Percentiles rank a stretch among this genome's conserved stretches.
phyloP scores from a whole-genome alignment of 331 rosid species.

The Rhamnella rubrinervis region DNA sequence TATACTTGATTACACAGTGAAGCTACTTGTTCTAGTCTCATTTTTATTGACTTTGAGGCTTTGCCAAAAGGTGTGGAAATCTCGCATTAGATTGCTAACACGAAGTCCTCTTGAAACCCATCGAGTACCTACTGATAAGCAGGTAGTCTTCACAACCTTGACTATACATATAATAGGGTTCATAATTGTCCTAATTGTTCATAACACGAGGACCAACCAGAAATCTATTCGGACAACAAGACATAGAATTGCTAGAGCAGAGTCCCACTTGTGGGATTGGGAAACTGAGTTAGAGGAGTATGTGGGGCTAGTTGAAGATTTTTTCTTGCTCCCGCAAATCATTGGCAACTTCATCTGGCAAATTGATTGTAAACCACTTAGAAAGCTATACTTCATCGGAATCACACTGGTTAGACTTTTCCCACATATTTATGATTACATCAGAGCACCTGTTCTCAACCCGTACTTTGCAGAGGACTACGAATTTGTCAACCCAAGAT shows the following conservation, averaged over 20 bases:
- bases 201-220: slow-evolving; percentile 38
- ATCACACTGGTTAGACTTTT: slow-evolving; percentile 78
- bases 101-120: slow-evolving; percentile 56
- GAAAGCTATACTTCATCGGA: slow-evolving; percentile 72
- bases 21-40: slow-evolving; percentile 68
- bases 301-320: slow-evolving; percentile 81
- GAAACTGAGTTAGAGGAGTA: slow-evolving; percentile 70
- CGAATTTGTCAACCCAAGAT: slow-evolving; percentile 69
- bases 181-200: slow-evolving; percentile 50
- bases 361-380: slow-evolving; percentile 65
- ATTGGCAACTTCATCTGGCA: slow-evolving; percentile 86
- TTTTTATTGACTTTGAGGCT: slow-evolving; percentile 74
- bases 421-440: slow-evolving; percentile 77
- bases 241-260: slow-evolving; percentile 16
- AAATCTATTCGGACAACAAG: slow-evolving; percentile 34
- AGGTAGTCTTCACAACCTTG: slow-evolving; percentile 52
- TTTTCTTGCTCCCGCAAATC: slow-evolving; percentile 82
- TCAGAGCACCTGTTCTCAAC: slow-evolving; percentile 55
- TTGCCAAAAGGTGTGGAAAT: slow-evolving; percentile 90
- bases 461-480: slow-evolving; percentile 66
- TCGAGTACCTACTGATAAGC: slow-evolving; percentile 63
- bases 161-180: slow-evolving; percentile 59
- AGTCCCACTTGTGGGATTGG: slow-evolving; percentile 53
- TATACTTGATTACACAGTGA: slow-evolving; percentile 66
- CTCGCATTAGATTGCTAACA: slow-evolving; percentile 61